Evolutionary conservation across 2,329 filamentous ascomycete genomes (phyloP).

Genomic region (Penicillium sp.): DNA sequence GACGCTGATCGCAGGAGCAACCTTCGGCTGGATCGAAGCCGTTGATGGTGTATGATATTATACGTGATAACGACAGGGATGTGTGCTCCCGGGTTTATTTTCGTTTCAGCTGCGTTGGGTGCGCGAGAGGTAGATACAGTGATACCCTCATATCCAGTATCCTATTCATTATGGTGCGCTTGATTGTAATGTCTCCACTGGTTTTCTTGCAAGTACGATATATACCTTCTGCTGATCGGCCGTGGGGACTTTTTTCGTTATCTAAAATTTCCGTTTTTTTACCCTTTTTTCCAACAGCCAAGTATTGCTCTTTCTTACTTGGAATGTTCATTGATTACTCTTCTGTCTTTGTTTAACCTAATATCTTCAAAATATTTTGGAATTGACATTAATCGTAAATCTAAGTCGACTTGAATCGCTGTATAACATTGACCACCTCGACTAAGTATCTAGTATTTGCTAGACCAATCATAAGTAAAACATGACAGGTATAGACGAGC

Average conservation of each 20-base stretch:
- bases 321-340: neutral
- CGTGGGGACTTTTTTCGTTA: neutral
- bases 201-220: neutral
- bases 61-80: neutral
- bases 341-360: neutral
- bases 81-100: neutral
- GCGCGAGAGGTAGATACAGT: neutral
- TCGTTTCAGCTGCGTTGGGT: neutral
- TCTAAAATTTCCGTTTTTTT: neutral
- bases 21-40: slow-evolving; percentile 43
- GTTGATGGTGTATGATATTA: slow-evolving; percentile 36
- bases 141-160: neutral
- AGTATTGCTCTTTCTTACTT: neutral
- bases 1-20: slow-evolving; percentile 29
- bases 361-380: neutral
- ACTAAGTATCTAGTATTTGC: neutral
- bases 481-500: neutral
- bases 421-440: neutral
- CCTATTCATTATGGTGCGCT: neutral
- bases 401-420: neutral
- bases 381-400: neutral
- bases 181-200: neutral
- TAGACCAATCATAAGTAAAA: neutral
- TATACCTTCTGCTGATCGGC: neutral
- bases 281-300: neutral